Base-by-base conservation (phyloP, 306 rosid genomes). In the Medicago lupulina region DNA sequence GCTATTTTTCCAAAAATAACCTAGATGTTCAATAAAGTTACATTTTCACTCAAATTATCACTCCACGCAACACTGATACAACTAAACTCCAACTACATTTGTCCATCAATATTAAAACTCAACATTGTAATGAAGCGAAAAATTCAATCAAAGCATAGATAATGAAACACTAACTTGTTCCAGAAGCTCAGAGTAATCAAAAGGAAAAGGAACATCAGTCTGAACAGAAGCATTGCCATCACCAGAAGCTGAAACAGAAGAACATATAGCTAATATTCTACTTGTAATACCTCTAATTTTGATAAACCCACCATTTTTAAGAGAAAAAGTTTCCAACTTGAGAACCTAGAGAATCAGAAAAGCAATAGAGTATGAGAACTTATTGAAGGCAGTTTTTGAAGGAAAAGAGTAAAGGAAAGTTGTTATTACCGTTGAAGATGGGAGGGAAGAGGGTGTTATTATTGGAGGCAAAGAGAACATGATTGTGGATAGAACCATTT, bases 131-230 rank as follows among this genome's bases (percentile, higher is more conserved):
- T 47, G 44, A 43, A 76, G 40, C 3, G 61, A 76, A 67, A 67
- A 60, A 18, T 16, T 43, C 50, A 25, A 18, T 31, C 19, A 60
- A 31, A 77, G 21, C 14, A 69, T 25, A 28, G 36, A 61, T 31
- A 4, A 62, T 9, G 16, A 71, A 82, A 67, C 11, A 23, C 77
- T 71, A 70, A 90, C 98, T 80, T 92, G 98, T 74, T 89, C 81
- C 44, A 95, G 91, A 86, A 95, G 98, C 76, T 92, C 86, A 49
- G 88, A 50, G 67, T 95, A 95, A 85, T 95, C 97, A 23, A 34
- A 53, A 57, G 97, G 98, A 75, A 95, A 81, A 46, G 89, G 83
- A 17, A 86, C 91, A 75, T 90, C 90, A 44, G 76, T 54, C 9
- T 68, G 89, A 46, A 85, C 69, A 11, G 94, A 86, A 11, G 81